A percentile compares a stretch with the other conserved stretches of the same genome.
These are phyloP conservation scores for Liquidambar formosana DNA, from an alignment of 164 flowering plant genomes.

Conservation along the genomic window DNA sequence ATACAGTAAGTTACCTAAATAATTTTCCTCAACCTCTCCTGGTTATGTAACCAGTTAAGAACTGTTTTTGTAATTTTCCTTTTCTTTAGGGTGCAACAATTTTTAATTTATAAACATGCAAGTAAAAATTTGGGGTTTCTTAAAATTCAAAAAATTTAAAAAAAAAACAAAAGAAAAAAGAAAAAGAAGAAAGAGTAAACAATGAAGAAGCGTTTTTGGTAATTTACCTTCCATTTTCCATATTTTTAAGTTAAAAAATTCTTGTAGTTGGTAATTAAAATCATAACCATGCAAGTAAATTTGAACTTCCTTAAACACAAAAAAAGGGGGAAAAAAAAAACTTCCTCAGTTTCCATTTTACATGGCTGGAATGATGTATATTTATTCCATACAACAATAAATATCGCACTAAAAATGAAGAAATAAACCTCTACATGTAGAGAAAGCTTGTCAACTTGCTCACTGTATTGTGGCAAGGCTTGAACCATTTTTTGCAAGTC, in stretches of 20 bases:
- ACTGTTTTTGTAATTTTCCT: neutral
- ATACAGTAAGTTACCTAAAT: neutral
- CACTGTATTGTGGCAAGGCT: conserved; percentile 92
- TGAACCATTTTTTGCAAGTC: conserved; percentile 99
- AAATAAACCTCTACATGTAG: conserved; percentile 86
- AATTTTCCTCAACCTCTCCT: neutral
- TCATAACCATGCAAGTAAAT: neutral
- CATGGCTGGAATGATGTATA: no score
- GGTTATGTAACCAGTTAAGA: neutral
- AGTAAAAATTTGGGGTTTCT: neutral
- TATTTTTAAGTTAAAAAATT: neutral
- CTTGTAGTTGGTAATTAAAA: neutral
- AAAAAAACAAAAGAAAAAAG: no score
- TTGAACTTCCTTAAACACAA: neutral
- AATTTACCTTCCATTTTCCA: neutral
- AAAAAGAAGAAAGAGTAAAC: neutral
- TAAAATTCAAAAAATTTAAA: no score
- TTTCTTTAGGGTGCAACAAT: no score
- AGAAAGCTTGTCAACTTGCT: conserved; percentile 86
- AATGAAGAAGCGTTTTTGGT: neutral
- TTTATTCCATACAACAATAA: neutral
- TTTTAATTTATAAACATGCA: neutral
- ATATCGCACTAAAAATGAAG: conserved; percentile 2
- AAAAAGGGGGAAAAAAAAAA: neutral
- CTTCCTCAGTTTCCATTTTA: neutral